Evolutionary conservation across 2,329 filamentous ascomycete species (phyloP).

Genomic region (Monosporascus sp.): DNA sequence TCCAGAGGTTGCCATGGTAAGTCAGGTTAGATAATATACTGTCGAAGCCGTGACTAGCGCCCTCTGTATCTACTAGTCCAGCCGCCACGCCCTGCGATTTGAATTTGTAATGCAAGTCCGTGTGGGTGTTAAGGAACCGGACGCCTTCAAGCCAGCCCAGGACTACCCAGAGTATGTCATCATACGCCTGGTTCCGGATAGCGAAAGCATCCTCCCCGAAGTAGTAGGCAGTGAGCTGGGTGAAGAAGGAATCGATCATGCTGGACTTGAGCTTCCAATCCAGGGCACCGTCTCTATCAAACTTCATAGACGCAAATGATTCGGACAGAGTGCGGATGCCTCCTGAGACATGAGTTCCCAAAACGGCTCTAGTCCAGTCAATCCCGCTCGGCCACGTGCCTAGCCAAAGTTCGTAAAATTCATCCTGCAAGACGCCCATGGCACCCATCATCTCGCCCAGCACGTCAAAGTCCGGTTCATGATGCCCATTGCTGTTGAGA

Average conservation of each 20-base stretch:
- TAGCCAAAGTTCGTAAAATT: constrained; percentile 71
- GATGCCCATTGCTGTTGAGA: constrained; percentile 1
- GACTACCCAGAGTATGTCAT: constrained; percentile 95
- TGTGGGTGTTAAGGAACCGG: constrained; percentile 70
- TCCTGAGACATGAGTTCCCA: constrained; percentile 73
- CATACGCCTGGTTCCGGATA: constrained; percentile 72
- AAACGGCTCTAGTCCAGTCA: constrained; percentile 89
- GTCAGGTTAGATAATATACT: constrained; percentile 35
- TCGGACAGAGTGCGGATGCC: constrained; percentile 66
- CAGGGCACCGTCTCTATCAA: constrained; percentile 25
- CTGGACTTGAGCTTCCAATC: constrained; percentile 60
- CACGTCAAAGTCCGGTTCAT: constrained; percentile 18
- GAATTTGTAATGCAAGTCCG: constrained; percentile 51
- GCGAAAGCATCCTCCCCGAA: constrained; percentile 78
- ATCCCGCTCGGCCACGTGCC: constrained; percentile 83
- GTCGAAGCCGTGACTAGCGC: constrained; percentile 12
- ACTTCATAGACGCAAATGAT: constrained; percentile 39
- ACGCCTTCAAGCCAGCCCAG: constrained; percentile 83
- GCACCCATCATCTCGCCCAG: constrained; percentile 54
- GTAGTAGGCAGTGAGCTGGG: constrained; percentile 71
- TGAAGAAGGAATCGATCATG: constrained; percentile 76
- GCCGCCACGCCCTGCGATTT: neutral
- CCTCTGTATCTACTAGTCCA: constrained; percentile 13
- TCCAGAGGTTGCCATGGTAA: constrained; percentile 77
- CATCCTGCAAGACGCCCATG: constrained; percentile 68